These are phyloP conservation scores for Rhizoclosmatium sp. DNA, from an alignment of 192 early-diverging fungal genomes.

Conservation along the genomic window DNA sequence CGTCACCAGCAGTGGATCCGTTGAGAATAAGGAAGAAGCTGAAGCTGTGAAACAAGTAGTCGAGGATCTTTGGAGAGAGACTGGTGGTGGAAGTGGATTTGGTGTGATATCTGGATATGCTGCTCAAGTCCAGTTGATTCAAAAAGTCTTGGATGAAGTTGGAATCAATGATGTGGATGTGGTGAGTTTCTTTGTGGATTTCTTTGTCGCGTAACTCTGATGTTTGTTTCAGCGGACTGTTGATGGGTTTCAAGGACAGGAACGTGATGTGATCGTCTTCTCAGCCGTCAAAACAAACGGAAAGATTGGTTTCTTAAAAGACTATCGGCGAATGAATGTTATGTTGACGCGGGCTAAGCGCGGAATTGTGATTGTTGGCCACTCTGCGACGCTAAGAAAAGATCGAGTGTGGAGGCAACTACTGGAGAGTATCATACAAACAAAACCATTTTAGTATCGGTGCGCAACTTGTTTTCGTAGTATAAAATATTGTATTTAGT, in stretches of 20 bases:
- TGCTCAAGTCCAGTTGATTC: slow-evolving; percentile 2
- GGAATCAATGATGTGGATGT: not conserved
- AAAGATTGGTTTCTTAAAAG: slow-evolving; percentile 10
- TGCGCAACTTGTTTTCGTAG: too few relatives aligned
- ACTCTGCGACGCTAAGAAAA: not conserved
- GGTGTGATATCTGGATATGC: slow-evolving; percentile 17
- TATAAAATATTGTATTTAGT: not conserved
- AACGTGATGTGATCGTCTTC: slow-evolving; percentile 8
- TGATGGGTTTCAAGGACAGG: slow-evolving; percentile 21
- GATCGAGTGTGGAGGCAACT: not conserved
- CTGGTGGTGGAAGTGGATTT: not conserved
- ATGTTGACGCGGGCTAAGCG: slow-evolving; percentile 12
- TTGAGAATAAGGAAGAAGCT: not conserved
- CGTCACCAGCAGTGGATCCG: not conserved
- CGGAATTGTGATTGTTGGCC: slow-evolving; percentile 1
- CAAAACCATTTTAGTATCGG: too few relatives aligned
- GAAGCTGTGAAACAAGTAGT: not conserved
- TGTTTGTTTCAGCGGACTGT: slow-evolving; percentile 5
- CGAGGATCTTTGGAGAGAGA: not conserved
- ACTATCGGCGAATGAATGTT: slow-evolving; percentile 20
- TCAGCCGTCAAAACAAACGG: slow-evolving; percentile 10
- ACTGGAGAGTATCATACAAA: not conserved
- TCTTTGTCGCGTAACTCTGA: not conserved
- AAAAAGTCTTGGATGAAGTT: not conserved
- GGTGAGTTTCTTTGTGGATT: not conserved